phyloP scores from a whole-genome alignment of 2,329 filamentous ascomycete species.

The Cordyceps fumosorosea region DNA sequence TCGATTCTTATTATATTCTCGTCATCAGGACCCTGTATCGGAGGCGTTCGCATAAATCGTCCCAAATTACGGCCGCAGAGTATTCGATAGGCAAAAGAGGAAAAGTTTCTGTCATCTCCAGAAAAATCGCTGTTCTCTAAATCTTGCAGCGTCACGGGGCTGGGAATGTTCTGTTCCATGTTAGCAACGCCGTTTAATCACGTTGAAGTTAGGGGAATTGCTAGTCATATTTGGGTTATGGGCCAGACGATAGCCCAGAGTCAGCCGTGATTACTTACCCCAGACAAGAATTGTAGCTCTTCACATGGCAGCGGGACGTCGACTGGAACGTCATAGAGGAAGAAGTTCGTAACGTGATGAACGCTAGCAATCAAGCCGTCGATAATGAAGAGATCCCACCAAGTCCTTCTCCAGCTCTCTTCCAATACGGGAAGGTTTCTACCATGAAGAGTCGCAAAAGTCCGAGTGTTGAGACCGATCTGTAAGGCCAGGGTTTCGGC shows the following conservation, averaged over 20 bases:
- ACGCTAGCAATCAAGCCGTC: conserved; percentile 82
- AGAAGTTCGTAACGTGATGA: conserved; percentile 63
- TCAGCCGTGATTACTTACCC: conserved; percentile 37
- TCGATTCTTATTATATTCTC: conserved; percentile 47
- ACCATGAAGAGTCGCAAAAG: conserved; percentile 59
- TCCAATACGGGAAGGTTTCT: conserved; percentile 61
- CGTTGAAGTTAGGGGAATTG: too few species aligned
- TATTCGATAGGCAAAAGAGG: conserved; percentile 79
- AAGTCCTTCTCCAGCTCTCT: conserved; percentile 81
- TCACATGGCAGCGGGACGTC: conserved; percentile 76
- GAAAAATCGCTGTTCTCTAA: conserved; percentile 72
- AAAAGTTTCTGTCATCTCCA: conserved; percentile 64
- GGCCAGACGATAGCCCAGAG: not conserved
- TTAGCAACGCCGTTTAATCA: conserved; percentile 4
- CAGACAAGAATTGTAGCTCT: conserved; percentile 61
- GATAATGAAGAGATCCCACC: conserved; percentile 80
- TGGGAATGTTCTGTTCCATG: conserved; percentile 44
- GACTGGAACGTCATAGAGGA: conserved; percentile 58
- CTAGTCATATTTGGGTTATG: too few species aligned
- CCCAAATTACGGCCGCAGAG: conserved; percentile 74
- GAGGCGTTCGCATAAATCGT: conserved; percentile 58
- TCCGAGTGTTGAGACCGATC: conserved; percentile 65
- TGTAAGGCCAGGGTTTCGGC: conserved; percentile 68
- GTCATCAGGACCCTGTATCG: conserved; percentile 46
- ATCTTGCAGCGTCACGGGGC: conserved; percentile 59